Evolutionary conservation across 2,329 filamentous ascomycete species (phyloP), one percentile per base, ranked within the genome.

Genomic region (Incumbomyces lentus): DNA sequence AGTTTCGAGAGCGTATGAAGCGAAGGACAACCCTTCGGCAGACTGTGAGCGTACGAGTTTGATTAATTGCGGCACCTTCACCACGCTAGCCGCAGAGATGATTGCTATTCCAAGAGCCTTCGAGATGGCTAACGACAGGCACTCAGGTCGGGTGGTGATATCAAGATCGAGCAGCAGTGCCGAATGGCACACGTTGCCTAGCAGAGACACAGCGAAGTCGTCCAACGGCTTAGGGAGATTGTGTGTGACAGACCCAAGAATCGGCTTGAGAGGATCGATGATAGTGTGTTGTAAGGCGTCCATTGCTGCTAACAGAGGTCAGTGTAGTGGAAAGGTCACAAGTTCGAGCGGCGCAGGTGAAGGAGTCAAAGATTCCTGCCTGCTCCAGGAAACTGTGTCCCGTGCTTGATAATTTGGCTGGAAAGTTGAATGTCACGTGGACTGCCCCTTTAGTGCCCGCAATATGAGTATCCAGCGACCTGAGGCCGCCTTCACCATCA

Each of bases 61-160:
- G 65, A 95, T 67, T 62, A 98, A 90, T 72, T 98, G 92, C 0
- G 92, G 92, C 19, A 98, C 81, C 71, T 98, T 98, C 72, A 98
- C 89, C 58, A 96, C 80, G 46, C 86, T 82, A 22, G 85, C 89
- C 44, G 88, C 87, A 56, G 77, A 83, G 62, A 98, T 88, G 68
- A 98, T 98, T 64, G 82, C 92, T 57, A 96, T 82, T 48, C 92
- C 90, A 13, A 98, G 81, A 2, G 76, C 87, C 71, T 98, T 98
- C 61, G 86, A 93, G 61, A 96, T 77, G 57, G 81, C 89, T 43
- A 95, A 80, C 63, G 92, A 92, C 59, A 95, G 70, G 73, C 92
- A 98, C 49, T 78, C 79, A 5, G 78, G 75, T 60, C 87, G 78
- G 53, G 79, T 76, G 59, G 84, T 73, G 44, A 74, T 62, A 68